Evolutionary conservation across 2,329 filamentous ascomycete species (phyloP), one percentile per base, ranked within the genome.

Genomic region (Penicillium sp.): DNA sequence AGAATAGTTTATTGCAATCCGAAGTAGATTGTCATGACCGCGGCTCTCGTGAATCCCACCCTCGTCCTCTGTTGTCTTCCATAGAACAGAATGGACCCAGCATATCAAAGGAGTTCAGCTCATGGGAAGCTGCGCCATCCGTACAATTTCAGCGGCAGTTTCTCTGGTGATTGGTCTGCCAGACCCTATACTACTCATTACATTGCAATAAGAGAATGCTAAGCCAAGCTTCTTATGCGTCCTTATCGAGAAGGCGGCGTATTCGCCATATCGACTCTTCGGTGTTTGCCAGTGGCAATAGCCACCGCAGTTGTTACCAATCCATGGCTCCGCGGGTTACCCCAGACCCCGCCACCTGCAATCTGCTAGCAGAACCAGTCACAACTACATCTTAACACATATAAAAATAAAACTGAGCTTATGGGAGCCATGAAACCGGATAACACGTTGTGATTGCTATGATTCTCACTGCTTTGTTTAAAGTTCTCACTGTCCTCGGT

Each of bases 181-280:
- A 9, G 28, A 30, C 14, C 14, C 30, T 9, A 16, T 5, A 35
- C 30, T 14, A 35, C 11, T 35, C 30, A 35, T 35, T 3, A 35
- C 16, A 16, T 35, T 3, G 3, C 5, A 35, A 35, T 14, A 35
- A 14, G 12, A 35, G 5, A 16, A 16, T 14, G 12, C 30, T 14
- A 3, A 35, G 6, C 30, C 16, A 70, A 3, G 94, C 78, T 68
- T 91, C 87, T 62, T 88, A 79, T 0, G 90, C 94, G 71, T 94
- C 89, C 73, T 94, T 83, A 0, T 90, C 92, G 38, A n/a, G n/a
- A n/a, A n/a, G n/a, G n/a, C n/a, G n/a, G n/a, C n/a, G n/a, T n/a
- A n/a, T n/a, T n/a, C n/a, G n/a, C n/a, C n/a, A n/a, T n/a, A 96
- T 16, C 8, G 28, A 12, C 16, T 35, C 4, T 35, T 16, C 8